Evolutionary conservation across 768 basidiomycete genomes (phyloP).

Genomic region (Nidula microcarpa): DNA sequence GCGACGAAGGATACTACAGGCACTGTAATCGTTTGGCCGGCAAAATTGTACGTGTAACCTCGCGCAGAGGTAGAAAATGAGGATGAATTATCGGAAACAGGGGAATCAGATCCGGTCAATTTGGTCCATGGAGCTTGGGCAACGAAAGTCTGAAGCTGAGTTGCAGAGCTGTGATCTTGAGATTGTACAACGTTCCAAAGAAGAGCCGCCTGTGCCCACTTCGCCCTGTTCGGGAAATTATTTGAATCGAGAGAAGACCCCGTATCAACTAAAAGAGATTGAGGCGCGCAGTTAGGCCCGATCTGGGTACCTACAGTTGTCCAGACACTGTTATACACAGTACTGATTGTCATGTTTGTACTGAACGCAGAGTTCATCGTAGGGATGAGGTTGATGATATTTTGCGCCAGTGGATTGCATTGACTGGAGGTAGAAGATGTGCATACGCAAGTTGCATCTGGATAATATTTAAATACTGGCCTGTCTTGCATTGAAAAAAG

Average conservation of each 20-base stretch:
- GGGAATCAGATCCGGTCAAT: slow-evolving; percentile 35
- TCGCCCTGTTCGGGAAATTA: slow-evolving; percentile 43
- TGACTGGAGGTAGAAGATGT: slow-evolving; percentile 36
- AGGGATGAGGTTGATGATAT: slow-evolving; percentile 46
- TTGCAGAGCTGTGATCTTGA: slow-evolving; percentile 35
- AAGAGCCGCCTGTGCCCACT: slow-evolving; percentile 57
- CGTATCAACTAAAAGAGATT: slow-evolving; percentile 54
- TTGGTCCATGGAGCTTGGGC: slow-evolving; percentile 43
- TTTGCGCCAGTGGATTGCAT: slow-evolving; percentile 53
- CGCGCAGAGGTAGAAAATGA: slow-evolving; percentile 38
- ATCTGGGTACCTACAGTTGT: slow-evolving; percentile 39
- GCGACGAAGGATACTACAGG: slow-evolving; percentile 40
- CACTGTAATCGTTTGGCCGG: slow-evolving; percentile 44
- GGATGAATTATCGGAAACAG: slow-evolving; percentile 23
- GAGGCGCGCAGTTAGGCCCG: slow-evolving; percentile 45
- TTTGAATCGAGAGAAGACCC: slow-evolving; percentile 36
- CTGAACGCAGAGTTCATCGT: slow-evolving; percentile 43
- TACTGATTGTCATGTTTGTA: slow-evolving; percentile 37
- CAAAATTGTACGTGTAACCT: slow-evolving; percentile 61
- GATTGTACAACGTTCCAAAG: slow-evolving; percentile 59
- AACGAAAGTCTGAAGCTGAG: slow-evolving; percentile 43
- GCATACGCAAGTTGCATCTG: slow-evolving; percentile 66
- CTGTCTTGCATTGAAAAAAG: background rate
- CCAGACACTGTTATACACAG: slow-evolving; percentile 51
- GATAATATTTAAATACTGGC: slow-evolving; percentile 5